Percentiles rank a stretch among this genome's conserved stretches.
These are phyloP conservation scores for Fusarium sp. DNA, from an alignment of 2,329 filamentous ascomycete genomes.

Conservation along the genomic window DNA sequence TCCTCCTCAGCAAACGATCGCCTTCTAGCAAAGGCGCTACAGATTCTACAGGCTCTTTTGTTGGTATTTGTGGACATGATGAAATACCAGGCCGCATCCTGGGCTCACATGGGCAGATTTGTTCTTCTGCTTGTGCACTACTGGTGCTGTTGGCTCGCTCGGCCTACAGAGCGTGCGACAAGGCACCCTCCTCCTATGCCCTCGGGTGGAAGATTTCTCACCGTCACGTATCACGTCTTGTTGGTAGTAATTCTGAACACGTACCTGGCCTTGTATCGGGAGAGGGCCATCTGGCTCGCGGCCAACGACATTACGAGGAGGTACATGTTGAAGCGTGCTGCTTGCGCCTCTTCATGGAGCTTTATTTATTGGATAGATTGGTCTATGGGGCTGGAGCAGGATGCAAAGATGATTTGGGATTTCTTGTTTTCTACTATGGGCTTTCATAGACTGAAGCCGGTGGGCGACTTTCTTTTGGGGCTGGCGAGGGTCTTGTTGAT, in stretches of 20 bases:
- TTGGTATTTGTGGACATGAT: background rate
- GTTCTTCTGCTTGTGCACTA: background rate
- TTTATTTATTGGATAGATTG: slow-evolving; percentile 14
- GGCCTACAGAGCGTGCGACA: too few relatives aligned
- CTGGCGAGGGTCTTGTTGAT: too few relatives aligned
- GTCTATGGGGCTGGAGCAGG: background rate
- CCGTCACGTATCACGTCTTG: slow-evolving; percentile 9
- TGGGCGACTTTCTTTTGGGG: too few relatives aligned
- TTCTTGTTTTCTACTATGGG: background rate
- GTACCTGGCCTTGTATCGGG: slow-evolving; percentile 30
- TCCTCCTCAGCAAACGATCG: background rate
- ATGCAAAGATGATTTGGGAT: background rate
- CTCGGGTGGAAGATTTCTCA: background rate
- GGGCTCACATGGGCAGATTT: background rate
- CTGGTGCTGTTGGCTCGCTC: too few relatives aligned
- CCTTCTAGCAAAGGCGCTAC: background rate
- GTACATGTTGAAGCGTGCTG: slow-evolving; percentile 40
- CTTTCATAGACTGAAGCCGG: background rate
- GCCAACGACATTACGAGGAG: slow-evolving; percentile 46
- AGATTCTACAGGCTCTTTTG: background rate
- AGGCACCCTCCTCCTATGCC: background rate
- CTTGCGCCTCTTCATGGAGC: slow-evolving; percentile 6
- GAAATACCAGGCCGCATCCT: background rate
- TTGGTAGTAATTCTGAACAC: slow-evolving; percentile 26
- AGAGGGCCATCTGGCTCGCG: slow-evolving; percentile 45